Evolutionary conservation across 805 yeast genomes (phyloP).

Genomic region (Cyberlindnera euphorbiae): DNA sequence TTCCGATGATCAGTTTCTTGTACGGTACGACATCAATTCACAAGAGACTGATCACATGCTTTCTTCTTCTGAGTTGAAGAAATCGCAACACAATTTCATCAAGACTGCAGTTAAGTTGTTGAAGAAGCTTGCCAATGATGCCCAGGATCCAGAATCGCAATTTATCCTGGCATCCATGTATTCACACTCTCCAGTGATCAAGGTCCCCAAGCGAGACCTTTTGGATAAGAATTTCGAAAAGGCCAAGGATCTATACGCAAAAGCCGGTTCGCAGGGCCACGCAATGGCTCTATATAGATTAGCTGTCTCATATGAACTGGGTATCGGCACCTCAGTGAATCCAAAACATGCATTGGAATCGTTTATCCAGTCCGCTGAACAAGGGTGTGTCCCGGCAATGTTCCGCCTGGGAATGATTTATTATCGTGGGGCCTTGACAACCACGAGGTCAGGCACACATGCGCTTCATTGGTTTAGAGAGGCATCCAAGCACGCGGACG

Average conservation of each 20-base stretch:
- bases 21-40: constrained; percentile 44
- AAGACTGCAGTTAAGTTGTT: constrained; percentile 55
- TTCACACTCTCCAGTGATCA: constrained; percentile 44
- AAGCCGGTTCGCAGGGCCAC: constrained; percentile 55
- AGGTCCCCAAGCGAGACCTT: constrained; percentile 41
- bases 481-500: constrained; percentile 41
- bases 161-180: constrained; percentile 59
- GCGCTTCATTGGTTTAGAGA: constrained; percentile 49
- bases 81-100: constrained; percentile 51
- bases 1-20: constrained; percentile 5
- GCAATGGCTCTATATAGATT: constrained; percentile 61
- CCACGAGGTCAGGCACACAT: constrained; percentile 34
- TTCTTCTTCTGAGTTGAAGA: constrained; percentile 38
- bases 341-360: constrained; percentile 44
- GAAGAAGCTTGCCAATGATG: constrained; percentile 47
- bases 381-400: constrained; percentile 63
- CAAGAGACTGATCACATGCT: constrained; percentile 31
- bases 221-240: constrained; percentile 51
- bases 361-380: constrained; percentile 57
- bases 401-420: constrained; percentile 67
- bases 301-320: constrained; percentile 68
- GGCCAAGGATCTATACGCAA: constrained; percentile 56
- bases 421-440: constrained; percentile 43
- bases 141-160: constrained; percentile 51
- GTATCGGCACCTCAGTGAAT: constrained; percentile 47